Conservation (phyloP, 495 filamentous ascomycete genomes). For the Diplogelasinospora grovesii region DNA sequence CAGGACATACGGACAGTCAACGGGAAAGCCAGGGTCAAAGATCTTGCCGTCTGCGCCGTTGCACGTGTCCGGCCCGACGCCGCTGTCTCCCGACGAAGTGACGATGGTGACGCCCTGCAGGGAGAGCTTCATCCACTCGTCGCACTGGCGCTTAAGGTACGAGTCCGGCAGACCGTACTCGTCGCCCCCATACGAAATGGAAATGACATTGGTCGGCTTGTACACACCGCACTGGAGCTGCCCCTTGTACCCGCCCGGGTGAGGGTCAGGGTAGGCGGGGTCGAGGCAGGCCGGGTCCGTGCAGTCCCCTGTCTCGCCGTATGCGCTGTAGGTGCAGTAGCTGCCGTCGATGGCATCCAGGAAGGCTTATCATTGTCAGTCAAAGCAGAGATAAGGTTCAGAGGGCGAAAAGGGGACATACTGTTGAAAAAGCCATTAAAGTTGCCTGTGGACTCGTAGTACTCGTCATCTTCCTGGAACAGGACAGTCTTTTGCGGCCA, state of each 20-base stretch:
- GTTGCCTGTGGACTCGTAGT: slow-evolving; percentile 26
- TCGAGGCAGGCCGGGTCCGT: slow-evolving; percentile 32
- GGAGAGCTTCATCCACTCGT: slow-evolving; percentile 55
- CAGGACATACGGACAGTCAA: slow-evolving; percentile 32
- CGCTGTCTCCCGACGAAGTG: slow-evolving; percentile 54
- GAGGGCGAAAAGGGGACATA: too few species aligned
- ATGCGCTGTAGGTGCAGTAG: slow-evolving; percentile 47
- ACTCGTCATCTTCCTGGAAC: slow-evolving; percentile 53
- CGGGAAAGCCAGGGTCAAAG: slow-evolving; percentile 18
- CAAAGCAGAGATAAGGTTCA: too few species aligned
- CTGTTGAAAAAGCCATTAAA: slow-evolving; percentile 45
- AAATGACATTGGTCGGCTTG: slow-evolving; percentile 31
- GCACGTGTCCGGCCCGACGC: slow-evolving; percentile 36
- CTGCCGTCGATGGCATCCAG: slow-evolving; percentile 52
- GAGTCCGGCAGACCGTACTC: slow-evolving; percentile 28
- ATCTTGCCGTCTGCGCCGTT: slow-evolving; percentile 14
- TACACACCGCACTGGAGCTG: slow-evolving; percentile 52
- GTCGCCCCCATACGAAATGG: slow-evolving; percentile 35
- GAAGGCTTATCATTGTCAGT: too few species aligned
- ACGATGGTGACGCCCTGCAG: slow-evolving; percentile 56
- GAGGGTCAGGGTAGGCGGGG: slow-evolving; percentile 49
- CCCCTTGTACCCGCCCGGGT: slow-evolving; percentile 48
- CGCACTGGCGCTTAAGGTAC: slow-evolving; percentile 36
- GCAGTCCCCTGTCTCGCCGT: slow-evolving; percentile 27
- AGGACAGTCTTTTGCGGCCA: slow-evolving; percentile 54